Percentiles rank a stretch among this genome's conserved stretches.
phyloP scores from a whole-genome alignment of 305 asterid genomes.

The Fraxinus latifolia region DNA sequence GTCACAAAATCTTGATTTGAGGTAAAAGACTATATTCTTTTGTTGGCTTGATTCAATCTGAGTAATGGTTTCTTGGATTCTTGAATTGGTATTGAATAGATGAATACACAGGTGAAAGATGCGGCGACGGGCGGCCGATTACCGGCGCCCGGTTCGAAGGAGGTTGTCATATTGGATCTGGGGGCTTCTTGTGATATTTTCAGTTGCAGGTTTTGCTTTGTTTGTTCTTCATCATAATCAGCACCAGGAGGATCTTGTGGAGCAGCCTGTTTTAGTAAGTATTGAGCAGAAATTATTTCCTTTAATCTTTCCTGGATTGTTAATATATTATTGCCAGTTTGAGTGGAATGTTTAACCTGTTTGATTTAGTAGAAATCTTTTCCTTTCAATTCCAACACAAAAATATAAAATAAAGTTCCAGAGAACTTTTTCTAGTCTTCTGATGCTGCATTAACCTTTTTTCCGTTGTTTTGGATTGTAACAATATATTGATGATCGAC shows the following conservation, averaged over 20 bases:
- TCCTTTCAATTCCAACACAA: not conserved
- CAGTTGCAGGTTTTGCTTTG: slow-evolving; percentile 58
- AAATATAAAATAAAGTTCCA: not conserved
- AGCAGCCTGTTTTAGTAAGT: slow-evolving; percentile 59
- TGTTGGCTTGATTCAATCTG: not conserved
- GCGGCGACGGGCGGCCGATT: slow-evolving; percentile 95
- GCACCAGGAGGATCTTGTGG: slow-evolving; percentile 53
- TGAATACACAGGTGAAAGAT: slow-evolving; percentile 47
- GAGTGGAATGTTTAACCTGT: not conserved
- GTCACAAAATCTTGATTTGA: slow-evolving; percentile 28
- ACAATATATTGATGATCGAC: not conserved
- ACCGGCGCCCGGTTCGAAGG: slow-evolving; percentile 93
- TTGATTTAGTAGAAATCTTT: not conserved
- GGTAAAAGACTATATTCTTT: not conserved
- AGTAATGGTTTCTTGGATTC: slow-evolving; percentile 7
- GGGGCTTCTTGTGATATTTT: slow-evolving; percentile 54
- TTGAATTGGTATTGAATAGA: slow-evolving; percentile 24
- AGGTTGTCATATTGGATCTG: slow-evolving; percentile 84
- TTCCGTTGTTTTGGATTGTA: not conserved
- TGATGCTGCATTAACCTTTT: not conserved
- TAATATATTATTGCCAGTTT: not conserved
- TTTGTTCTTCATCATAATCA: slow-evolving; percentile 69
- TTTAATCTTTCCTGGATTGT: not conserved
- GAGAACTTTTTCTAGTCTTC: not conserved
- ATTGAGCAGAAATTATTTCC: not conserved